Base-by-base conservation (phyloP, 768 basidiomycete species). In the Leccinum pellstonianum region DNA sequence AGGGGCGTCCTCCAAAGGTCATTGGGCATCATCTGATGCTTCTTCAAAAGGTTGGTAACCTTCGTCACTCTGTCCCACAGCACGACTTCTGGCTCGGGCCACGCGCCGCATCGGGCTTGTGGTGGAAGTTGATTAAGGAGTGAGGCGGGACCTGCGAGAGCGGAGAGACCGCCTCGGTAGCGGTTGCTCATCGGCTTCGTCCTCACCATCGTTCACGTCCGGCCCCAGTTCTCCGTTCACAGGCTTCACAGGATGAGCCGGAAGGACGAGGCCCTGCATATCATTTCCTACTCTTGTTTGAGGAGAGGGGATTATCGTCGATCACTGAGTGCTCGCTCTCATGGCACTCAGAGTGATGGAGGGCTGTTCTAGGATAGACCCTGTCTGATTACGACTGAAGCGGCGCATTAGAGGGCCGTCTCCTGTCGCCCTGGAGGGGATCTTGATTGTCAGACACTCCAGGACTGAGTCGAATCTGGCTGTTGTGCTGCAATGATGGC, bases 21-120 rank as follows among this genome's bases (percentile, higher is more conserved):
- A 86, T 55, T 86, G 83, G 0, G 80, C 83, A 52, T 84, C 82
- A 17, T 78, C 77, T 35, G 84, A 80, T 3, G 74, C 80, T 21
- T 72, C 76, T 21, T 72, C 76, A 0, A 83, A 81, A 12, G 83
- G 79, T 4, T 79, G 71, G 46, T 85, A 82, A 38, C 77, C 79
- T 23, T 84, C 82, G 35, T 81, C 85, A 51, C 80, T 80, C 54
- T 82, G 80, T 11, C 73, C 64, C 14, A 61, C 52, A 19, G 57
- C 55, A 51, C 57, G 59, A 61, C 59, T 71, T 59, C 5, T 75
- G 60, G 58, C 72, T 60, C 62, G 72, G 60, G 70, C 58, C 31
- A 64, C 55, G 61, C 54, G 61, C 55, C 33, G 37, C 7, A 17
- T 8, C 37, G 15, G 17, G 14, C 54, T 52, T 41, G 41, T 57